Conservation (phyloP, 345 rosid genomes). For the Moricandia arvensis region DNA sequence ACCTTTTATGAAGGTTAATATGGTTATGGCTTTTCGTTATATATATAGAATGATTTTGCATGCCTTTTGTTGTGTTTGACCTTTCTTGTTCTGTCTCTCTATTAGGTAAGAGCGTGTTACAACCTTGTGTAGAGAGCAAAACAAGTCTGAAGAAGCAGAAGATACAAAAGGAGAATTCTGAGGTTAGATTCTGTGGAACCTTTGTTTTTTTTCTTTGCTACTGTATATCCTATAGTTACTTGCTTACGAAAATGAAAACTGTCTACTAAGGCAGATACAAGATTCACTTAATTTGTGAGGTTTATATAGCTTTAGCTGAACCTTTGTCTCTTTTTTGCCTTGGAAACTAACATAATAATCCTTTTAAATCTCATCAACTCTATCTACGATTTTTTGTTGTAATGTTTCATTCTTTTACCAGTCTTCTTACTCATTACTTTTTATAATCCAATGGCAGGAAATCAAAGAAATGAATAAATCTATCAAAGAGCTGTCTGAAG, state of each 20-base stretch:
- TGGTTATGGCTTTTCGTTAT: not conserved
- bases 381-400: not conserved
- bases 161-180: not conserved
- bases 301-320: not conserved
- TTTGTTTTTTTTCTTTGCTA: not conserved
- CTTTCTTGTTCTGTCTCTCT: not conserved
- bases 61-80: not conserved
- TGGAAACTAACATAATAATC: not conserved
- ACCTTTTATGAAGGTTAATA: too few species aligned
- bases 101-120: not conserved
- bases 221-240: not conserved
- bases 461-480: not conserved
- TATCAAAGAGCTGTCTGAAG: not conserved
- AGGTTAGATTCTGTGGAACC: not conserved
- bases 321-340: not conserved
- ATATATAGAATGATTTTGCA: not conserved
- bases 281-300: not conserved
- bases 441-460: not conserved
- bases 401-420: not conserved
- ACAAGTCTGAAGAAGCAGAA: not conserved
- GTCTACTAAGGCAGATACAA: not conserved
- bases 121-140: not conserved
- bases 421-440: not conserved
- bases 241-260: not conserved
- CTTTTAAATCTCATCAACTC: not conserved